Base-by-base conservation (phyloP, 1,284 basidiomycete genomes). In the Neolentinus lepideus region DNA sequence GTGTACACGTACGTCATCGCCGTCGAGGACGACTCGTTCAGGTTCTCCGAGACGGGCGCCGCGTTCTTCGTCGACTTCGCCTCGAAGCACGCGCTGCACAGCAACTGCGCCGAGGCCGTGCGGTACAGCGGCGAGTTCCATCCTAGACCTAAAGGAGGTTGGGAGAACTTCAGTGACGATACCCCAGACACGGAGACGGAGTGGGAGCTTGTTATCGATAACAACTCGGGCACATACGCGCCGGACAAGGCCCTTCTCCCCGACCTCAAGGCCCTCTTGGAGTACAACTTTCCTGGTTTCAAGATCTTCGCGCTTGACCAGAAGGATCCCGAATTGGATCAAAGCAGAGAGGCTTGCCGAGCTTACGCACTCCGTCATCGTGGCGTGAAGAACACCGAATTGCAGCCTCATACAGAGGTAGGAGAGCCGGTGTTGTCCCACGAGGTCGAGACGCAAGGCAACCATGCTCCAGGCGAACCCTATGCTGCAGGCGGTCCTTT, bases 11-110 rank as follows among this genome's bases (percentile, higher is more conserved):
- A 90, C 69, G 76, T 90, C 64, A 83, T 90, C 65, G 78, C 81
- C 11, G 71, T 76, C 11, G 80, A 84, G 51, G 87, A 90, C 69
- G 80, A 86, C 61, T 81, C 84, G 1, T 77, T 88, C 60, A 79
- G 88, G 9, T 90, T 90, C 69, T 88, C 85, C 36, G 88, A 90
- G 67, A 90, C 88, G 2, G 87, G 87, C 10, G 87, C 88, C 1
- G 81, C 85, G 19, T 90, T 90, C 71, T 88, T 90, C 67, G 85
- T 89, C 58, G 85, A 89, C 68, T 88, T 89, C 64, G 87, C 82
- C 24, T 86, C 84, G n/a, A 90, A 90, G 63, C 75, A 77, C 62
- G 75, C 74, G 16, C 66, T 76, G 57, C 72, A 74, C 60, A 62
- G 72, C 19, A 73, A 73, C 61, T 75, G 73, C 63, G 68, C 70